Base-by-base conservation (phyloP, 805 yeast genomes). In the Lachancea mirantina region DNA sequence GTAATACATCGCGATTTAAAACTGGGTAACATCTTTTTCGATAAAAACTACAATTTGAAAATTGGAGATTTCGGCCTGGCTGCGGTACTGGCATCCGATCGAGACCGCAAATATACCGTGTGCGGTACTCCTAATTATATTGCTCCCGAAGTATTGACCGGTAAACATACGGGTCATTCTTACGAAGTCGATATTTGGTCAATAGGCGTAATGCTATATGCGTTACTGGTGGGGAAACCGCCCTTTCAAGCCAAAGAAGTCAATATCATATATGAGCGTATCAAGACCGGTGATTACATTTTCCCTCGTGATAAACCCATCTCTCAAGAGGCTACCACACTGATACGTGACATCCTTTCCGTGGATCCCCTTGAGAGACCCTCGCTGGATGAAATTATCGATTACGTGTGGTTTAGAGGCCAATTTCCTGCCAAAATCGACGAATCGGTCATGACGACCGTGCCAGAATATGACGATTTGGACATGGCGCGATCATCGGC, bases 111-210 rank as follows among this genome's bases (percentile, higher is more conserved):
- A 52, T 83, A 79, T 55, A 89, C 98, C 26, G 84, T 92, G 35
- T 92, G 99, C 61, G 99, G 99, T 34, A 92, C 99, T 15, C 99
- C 99, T 39, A 92, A 92, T 62, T 92, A 92, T 57, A 92, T 92
- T 54, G 96, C 98, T 1, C 99, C 99, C 6, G 99, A 92, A 64
- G 95, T 92, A 14, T 69, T 92, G 43, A 83, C 87, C 24, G 94
- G 95, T 18, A 85, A 85, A 49, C 74, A 68, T 34, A 70, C 76
- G 8, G 98, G 97, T 6, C 98, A 92, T 58, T 78, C 94, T 32
- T 88, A 76, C 53, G 96, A 87, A 58, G 96, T 87, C 25, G 99
- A 92, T 58, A 75, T 87, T 39, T 92, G 99, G 99, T 94, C 98
- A 7, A 76, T 87, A 44, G 99, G 99, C 40, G 84, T 92, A 38